Evolutionary conservation across 352 stramenopile genomes (phyloP), one percentile per base, ranked within the genome.

Genomic region (Globisporangium spinosum): DNA sequence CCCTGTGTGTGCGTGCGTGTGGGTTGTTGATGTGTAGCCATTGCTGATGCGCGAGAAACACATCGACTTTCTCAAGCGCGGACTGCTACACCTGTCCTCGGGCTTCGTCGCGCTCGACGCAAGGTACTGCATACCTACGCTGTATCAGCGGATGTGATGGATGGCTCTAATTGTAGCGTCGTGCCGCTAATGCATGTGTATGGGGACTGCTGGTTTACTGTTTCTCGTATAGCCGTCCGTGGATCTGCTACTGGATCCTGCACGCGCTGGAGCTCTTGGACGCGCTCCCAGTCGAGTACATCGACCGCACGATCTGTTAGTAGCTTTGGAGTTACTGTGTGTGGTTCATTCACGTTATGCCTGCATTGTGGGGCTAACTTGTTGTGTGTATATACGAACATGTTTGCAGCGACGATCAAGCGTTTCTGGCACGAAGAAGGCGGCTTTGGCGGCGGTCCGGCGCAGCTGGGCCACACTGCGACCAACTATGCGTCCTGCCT

Each of bases 171-270:
- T 15, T 43, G 10, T 6, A 12, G 17, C 29, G 8, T 45, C 0
- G 9, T 62, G 27, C 4, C 17, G 5, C 34, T 56, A 23, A 32
- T 29, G 3, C 34, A 7, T 17, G 6, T 65, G 7, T 43, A 20
- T 38, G 32, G 32, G 32, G 32, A 38, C 32, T 38, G 32, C 6
- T 38, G 32, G 32, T 27, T 20, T 40, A 3, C 17, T 58, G n/a
- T 6, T 13, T 59, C 10, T 4, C 15, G 12, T 65, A 12, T 43
- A 98, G 92, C 79, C 93, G 95, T 20, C 94, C 97, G 10, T 99
- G 97, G 97, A 98, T 99, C 64, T 75, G 96, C 22, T 99, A 99
- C 77, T 99, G 97, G 97, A 98, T 98, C 68, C 74, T 99, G 22
- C 96, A 99, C 66, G 83, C 82, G 12, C 80, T 98, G 43, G 95